A percentile compares a stretch with the other conserved stretches of the same genome.
phyloP scores from a whole-genome alignment of 1,139 yeast species.

The Arxiozyma heterogenica region DNA sequence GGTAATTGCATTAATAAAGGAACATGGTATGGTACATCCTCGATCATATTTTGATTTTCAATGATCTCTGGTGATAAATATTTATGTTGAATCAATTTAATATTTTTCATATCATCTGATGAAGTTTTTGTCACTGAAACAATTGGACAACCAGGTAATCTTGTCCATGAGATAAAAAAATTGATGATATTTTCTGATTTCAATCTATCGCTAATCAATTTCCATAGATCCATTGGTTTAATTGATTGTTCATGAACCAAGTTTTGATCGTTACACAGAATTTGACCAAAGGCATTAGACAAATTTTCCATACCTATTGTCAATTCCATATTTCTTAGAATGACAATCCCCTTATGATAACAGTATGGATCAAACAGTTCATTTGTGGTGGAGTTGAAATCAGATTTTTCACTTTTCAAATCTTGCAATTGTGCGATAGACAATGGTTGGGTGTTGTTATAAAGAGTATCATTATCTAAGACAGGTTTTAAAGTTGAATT shows the following conservation, averaged over 20 bases:
- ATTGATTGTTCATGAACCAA: conserved; percentile 33
- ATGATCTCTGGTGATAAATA: conserved; percentile 21
- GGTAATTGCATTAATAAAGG: conserved; percentile 44
- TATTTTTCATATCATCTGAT: conserved; percentile 10
- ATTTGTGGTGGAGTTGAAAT: conserved; percentile 16
- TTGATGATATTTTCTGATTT: conserved; percentile 32
- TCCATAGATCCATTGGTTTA: conserved; percentile 54
- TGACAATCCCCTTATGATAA: conserved; percentile 57
- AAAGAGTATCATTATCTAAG: conserved; percentile 7
- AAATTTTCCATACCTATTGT: conserved; percentile 35
- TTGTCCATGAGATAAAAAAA: conserved; percentile 51
- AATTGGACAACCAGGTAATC: conserved; percentile 51
- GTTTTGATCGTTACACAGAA: conserved; percentile 29
- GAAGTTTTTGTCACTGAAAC: conserved; percentile 34
- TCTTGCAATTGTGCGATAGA: conserved; percentile 2
- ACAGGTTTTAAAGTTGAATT: conserved; percentile 34
- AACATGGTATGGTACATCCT: conserved; percentile 32
- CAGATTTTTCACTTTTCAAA: neutral
- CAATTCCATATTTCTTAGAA: conserved; percentile 48
- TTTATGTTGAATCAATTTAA: conserved; percentile 46
- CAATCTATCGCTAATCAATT: conserved; percentile 24
- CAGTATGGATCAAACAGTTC: conserved; percentile 47
- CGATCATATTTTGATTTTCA: conserved; percentile 6
- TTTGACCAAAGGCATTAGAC: conserved; percentile 35
- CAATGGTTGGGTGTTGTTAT: neutral